Evolutionary conservation across 1,139 yeast species (phyloP).

Genomic region (Candida glucosophila): DNA sequence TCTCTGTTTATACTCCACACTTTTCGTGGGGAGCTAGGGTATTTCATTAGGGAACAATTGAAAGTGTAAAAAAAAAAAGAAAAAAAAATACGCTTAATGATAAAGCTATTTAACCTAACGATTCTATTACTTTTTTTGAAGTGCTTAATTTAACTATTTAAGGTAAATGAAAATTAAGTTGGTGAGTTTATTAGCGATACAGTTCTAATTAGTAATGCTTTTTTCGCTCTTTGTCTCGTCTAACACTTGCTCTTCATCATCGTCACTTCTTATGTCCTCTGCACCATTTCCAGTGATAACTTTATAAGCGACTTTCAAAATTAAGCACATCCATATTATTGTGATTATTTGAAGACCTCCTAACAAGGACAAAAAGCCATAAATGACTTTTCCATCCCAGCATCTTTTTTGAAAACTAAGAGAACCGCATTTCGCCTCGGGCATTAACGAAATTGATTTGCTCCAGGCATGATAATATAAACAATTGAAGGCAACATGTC

Average conservation of each 20-base stretch:
- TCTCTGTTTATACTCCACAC: conserved; percentile 29
- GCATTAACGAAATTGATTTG: conserved; percentile 28
- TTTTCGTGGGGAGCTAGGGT: too few species aligned
- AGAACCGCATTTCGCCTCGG: conserved; percentile 25
- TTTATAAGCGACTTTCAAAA: conserved; percentile 57
- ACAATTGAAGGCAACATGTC: conserved; percentile 72
- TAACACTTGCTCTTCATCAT: conserved; percentile 36
- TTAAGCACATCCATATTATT: conserved; percentile 68
- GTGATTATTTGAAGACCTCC: conserved; percentile 64
- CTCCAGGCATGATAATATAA: conserved; percentile 46
- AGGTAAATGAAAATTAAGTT: too few species aligned
- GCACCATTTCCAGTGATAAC: conserved; percentile 68
- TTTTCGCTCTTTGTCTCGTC: too few species aligned
- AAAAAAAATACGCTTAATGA: too few species aligned
- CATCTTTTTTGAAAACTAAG: conserved; percentile 35
- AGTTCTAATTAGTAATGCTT: too few species aligned
- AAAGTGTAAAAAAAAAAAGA: too few species aligned
- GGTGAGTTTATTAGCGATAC: too few species aligned
- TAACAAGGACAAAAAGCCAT: conserved; percentile 47
- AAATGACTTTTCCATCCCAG: conserved; percentile 46
- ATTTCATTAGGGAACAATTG: too few species aligned
- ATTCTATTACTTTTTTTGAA: too few species aligned
- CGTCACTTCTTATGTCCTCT: conserved; percentile 78
- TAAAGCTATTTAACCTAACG: too few species aligned
- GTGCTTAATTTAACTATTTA: too few species aligned